Evolutionary conservation across 2,329 filamentous ascomycete species (phyloP).

Genomic region (Talaromyces albobiverticillius): DNA sequence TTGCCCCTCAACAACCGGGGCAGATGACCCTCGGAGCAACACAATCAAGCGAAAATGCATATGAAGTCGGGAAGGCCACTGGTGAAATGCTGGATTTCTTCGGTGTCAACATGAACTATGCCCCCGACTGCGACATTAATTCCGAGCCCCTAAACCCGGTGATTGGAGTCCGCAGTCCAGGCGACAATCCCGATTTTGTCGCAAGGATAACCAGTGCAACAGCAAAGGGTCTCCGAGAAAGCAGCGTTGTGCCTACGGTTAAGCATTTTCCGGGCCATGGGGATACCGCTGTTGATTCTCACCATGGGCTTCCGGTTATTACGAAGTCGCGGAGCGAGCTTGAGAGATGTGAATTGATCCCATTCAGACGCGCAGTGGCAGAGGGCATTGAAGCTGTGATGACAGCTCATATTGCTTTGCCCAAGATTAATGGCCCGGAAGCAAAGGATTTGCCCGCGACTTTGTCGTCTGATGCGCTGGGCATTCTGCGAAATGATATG

Average conservation of each 20-base stretch:
- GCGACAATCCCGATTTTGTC: slow-evolving; percentile 42
- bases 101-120: slow-evolving; percentile 48
- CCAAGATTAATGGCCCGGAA: slow-evolving; percentile 25
- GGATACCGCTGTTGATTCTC: slow-evolving; percentile 44
- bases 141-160: slow-evolving; percentile 45
- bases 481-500: slow-evolving; percentile 42
- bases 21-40: slow-evolving; percentile 46
- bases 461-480: slow-evolving; percentile 35
- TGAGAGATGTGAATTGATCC: slow-evolving; percentile 42
- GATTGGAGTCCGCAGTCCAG: slow-evolving; percentile 43
- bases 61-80: slow-evolving; percentile 36
- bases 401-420: slow-evolving; percentile 45
- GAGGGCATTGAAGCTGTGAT: slow-evolving; percentile 45
- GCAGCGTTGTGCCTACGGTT: slow-evolving; percentile 40
- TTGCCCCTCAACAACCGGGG: slow-evolving; percentile 41
- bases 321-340: slow-evolving; percentile 35
- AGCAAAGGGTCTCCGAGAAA: slow-evolving; percentile 36
- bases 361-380: slow-evolving; percentile 41
- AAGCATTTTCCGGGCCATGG: slow-evolving; percentile 49
- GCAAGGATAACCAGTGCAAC: slow-evolving; percentile 40
- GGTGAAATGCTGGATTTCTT: slow-evolving; percentile 37
- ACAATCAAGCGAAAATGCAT: slow-evolving; percentile 31
- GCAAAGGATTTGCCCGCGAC: slow-evolving; percentile 38
- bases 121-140: slow-evolving; percentile 44
- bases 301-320: slow-evolving; percentile 42